Conservation (phyloP, 1,284 basidiomycete species). For the Tylopilus sp. region DNA sequence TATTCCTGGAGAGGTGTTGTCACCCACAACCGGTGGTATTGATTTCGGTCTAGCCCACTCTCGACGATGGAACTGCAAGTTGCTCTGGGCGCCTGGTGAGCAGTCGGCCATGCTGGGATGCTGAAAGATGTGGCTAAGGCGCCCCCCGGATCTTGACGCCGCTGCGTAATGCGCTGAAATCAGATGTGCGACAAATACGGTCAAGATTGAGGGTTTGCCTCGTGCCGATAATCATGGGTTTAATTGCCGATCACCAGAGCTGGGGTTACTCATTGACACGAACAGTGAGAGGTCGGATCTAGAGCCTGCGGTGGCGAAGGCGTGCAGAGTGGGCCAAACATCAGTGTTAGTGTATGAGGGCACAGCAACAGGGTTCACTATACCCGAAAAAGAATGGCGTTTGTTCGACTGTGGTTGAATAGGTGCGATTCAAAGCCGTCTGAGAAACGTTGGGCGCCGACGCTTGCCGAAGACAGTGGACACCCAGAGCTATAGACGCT, state of each 20-base stretch:
- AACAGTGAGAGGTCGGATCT: no score
- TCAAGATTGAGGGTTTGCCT: not conserved
- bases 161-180: not conserved
- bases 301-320: not conserved
- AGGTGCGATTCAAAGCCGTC: not conserved
- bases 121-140: not conserved
- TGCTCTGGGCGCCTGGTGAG: no score
- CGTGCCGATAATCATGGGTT: no score
- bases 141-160: not conserved
- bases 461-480: not conserved
- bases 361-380: not conserved
- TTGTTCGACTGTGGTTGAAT: not conserved
- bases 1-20: no score
- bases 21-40: not conserved
- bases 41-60: not conserved
- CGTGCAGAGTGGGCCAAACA: no score
- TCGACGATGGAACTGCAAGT: no score
- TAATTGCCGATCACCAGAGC: no score
- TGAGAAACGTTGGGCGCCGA: not conserved
- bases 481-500: not conserved
- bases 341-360: no score
- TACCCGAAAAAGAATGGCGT: not conserved
- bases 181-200: not conserved
- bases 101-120: no score
- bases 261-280: not conserved